Conservation (phyloP, 495 filamentous ascomycete genomes). For the Melanomma pulvis-pyrius region DNA sequence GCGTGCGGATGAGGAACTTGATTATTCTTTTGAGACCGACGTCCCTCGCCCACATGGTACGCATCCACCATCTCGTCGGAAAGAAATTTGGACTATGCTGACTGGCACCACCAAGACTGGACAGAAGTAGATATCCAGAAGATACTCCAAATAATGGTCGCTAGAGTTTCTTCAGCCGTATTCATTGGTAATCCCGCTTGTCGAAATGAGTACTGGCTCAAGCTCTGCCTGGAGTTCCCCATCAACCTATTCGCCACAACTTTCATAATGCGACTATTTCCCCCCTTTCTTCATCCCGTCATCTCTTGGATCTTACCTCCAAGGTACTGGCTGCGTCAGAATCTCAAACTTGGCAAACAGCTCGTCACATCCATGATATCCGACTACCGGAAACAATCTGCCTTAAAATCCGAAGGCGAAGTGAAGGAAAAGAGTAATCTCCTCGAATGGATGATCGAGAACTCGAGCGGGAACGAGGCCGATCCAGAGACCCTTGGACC, state of each 20-base stretch:
- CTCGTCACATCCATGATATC: not conserved
- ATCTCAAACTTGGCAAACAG: not conserved
- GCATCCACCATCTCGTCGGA: not conserved
- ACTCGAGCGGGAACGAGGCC: not conserved
- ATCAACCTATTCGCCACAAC: constrained; percentile 9
- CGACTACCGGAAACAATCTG: not conserved
- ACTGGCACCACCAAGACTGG: not conserved
- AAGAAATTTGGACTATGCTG: not conserved
- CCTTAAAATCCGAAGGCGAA: not conserved
- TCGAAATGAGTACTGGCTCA: constrained; percentile 8
- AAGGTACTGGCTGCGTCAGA: constrained; percentile 1
- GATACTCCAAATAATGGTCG: constrained; percentile 6
- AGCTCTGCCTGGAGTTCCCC: constrained; percentile 4
- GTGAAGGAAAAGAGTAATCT: not conserved
- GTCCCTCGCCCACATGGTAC: constrained; percentile 4
- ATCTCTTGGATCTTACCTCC: not conserved
- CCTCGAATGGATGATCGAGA: constrained; percentile 18
- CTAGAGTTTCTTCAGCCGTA: constrained; percentile 1
- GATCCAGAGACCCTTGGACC: not conserved
- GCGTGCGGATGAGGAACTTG: not conserved
- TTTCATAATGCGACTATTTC: constrained; percentile 17
- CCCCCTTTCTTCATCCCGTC: constrained; percentile 7
- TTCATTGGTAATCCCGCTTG: constrained; percentile 14
- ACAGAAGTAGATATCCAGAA: constrained; percentile 16
- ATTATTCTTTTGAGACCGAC: constrained; percentile 5